phyloP scores from a whole-genome alignment of 2,329 filamentous ascomycete genomes.

The Diaporthe vexans region DNA sequence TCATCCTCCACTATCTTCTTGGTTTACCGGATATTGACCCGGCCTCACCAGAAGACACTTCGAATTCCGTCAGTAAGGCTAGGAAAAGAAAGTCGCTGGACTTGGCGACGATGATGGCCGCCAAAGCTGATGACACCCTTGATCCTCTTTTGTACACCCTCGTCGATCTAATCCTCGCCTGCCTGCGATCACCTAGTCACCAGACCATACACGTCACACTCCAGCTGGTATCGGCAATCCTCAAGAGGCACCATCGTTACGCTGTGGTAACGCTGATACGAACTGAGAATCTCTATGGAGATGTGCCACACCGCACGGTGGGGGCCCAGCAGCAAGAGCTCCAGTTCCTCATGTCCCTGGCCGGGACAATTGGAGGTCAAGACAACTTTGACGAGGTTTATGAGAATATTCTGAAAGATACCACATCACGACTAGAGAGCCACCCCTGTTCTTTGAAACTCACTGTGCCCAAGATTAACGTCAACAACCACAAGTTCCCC shows the following conservation, averaged over 20 bases:
- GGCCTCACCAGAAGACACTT: constrained; percentile 53
- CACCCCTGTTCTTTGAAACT: constrained; percentile 80
- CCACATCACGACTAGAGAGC: constrained; percentile 75
- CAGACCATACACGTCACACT: constrained; percentile 93
- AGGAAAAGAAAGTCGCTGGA: constrained; percentile 92
- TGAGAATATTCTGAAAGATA: constrained; percentile 79
- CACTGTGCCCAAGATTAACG: constrained; percentile 72
- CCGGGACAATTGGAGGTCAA: constrained; percentile 76
- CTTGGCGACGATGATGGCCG: constrained; percentile 82
- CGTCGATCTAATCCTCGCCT: constrained; percentile 89
- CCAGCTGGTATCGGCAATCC: constrained; percentile 86
- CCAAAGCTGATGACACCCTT: constrained; percentile 78
- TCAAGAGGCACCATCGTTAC: constrained; percentile 90
- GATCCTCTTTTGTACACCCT: constrained; percentile 94
- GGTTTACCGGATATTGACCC: constrained; percentile 76
- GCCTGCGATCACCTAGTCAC: constrained; percentile 84
- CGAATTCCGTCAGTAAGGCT: constrained; percentile 74
- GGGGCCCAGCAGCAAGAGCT: constrained; percentile 83
- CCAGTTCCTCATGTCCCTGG: constrained; percentile 78
- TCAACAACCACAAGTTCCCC: constrained; percentile 69
- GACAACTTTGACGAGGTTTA: constrained; percentile 81
- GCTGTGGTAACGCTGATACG: constrained; percentile 83
- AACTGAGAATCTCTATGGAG: constrained; percentile 70
- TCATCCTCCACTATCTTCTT: constrained; percentile 92
- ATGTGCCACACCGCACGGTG: constrained; percentile 72